Evolutionary conservation across 2,329 filamentous ascomycete genomes (phyloP).

Genomic region (Aspergillus eucalypticola): DNA sequence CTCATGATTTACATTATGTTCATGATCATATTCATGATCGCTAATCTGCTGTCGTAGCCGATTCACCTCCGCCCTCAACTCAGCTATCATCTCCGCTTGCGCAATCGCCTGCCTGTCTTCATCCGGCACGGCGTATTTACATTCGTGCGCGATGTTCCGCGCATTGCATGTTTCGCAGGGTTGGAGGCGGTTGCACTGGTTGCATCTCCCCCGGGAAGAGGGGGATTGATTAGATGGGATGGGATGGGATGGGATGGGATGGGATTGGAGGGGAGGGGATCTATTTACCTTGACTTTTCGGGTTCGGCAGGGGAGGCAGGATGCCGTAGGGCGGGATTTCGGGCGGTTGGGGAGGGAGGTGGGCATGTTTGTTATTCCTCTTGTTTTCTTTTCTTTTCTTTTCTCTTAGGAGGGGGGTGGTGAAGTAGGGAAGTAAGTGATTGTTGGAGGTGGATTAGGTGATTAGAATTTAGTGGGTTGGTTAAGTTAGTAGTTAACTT

Average conservation of each 20-base stretch:
- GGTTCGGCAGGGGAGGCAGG: conserved; percentile 16
- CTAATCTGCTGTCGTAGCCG: too few relatives aligned
- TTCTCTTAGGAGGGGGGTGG: not conserved
- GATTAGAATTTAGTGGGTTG: too few relatives aligned
- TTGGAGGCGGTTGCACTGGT: conserved; percentile 20
- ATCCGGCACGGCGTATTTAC: conserved; percentile 17
- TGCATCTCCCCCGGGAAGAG: too few relatives aligned
- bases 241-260: too few relatives aligned
- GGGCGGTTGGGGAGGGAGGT: not conserved
- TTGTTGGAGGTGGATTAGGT: not conserved
- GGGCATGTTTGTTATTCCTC: too few relatives aligned
- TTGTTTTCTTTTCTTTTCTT: too few relatives aligned
- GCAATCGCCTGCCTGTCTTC: conserved; percentile 22
- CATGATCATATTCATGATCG: too few relatives aligned
- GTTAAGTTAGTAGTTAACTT: too few relatives aligned
- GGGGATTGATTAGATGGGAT: too few relatives aligned
- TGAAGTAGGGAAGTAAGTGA: not conserved
- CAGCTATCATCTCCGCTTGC: conserved; percentile 19
- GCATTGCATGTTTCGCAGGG: conserved; percentile 21
- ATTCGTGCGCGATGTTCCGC: conserved; percentile 15
- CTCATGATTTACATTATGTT: too few relatives aligned
- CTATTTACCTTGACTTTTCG: conserved; percentile 21
- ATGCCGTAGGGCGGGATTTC: conserved; percentile 21
- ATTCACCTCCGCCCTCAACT: conserved; percentile 13
- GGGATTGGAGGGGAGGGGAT: too few relatives aligned